Evolutionary conservation across 2,329 filamentous ascomycete species (phyloP), one percentile per base, ranked within the genome.

Genomic region (Aspergillus versicolor): DNA sequence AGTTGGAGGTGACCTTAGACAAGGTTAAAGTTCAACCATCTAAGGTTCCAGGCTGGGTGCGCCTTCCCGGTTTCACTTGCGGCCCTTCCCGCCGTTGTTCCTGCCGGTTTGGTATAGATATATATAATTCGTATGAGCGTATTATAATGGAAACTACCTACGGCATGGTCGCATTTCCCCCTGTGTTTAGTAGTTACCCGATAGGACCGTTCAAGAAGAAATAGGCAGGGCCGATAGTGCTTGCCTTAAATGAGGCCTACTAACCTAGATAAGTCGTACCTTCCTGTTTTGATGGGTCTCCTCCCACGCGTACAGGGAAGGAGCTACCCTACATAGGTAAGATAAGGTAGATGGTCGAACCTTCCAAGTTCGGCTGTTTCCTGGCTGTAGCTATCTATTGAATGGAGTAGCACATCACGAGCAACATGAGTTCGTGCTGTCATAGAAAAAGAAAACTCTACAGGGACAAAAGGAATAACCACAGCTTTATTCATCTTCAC

Each of bases 401-500:
- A 34, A 13, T 34, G 12, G 34, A 37, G 34, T 4, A 3, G 12
- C 15, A 37, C 34, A 37, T 37, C 34, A 37, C 13, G 34, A 15
- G 7, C 13, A 37, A 37, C 13, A 37, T 37, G 15, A 37, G 4
- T 41, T 42, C 11, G 12, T 5, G 40, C 17, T 19, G 40, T 21
- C 21, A 8, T 42, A 21, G 17, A 11, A 9, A 38, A 41, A 17
- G 11, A 22, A 24, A 6, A 38, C 19, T 8, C 21, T 32, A 38
- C 7, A 19, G 11, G 32, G 38, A 32, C 11, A 13, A 53, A 30
- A 38, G 5, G 30, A 43, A 57, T 56, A 59, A 59, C 45, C 50
- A 54, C 47, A 50, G 34, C 58, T 61, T 57, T 53, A 61, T 62
- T 63, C 55, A 58, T 54, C 58, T 60, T 49, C 60, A 51, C 59